Base-by-base conservation (phyloP, 495 filamentous ascomycete species). In the Trichoderma gamsii region DNA sequence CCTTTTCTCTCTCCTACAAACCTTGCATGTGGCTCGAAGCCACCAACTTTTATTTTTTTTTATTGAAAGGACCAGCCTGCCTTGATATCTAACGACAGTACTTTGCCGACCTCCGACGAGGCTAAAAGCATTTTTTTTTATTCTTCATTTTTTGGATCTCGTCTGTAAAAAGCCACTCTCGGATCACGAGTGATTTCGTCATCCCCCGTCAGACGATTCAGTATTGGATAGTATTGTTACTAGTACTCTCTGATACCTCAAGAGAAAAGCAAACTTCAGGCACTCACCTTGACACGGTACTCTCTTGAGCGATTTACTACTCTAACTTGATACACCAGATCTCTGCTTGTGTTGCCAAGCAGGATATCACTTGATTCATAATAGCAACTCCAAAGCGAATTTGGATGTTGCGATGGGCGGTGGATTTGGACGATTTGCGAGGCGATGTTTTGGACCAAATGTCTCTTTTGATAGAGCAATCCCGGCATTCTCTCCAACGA, bases 1-100 rank as follows among this genome's bases (percentile, higher is more conserved):
- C 35, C 63, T 65, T 11, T 56, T 69, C 68, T 70, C 69, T 56
- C 49, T 59, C 18, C 21, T 4, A 21, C 21, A 49, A 35, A 49
- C 63, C 68, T 67, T 63, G 69, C 59, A 71, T 59, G 49, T 56
- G 63, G 64, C 69, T 73, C 68, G 51, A 64, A 56, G 16, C 66
- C 67, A 32, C 56, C 32, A 32, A 25, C 41, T 13, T 21, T 32
- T 67, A 12, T 51, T 38, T 32, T 59, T 67, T 67, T 64, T 52
- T 23, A 7, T 43, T 44, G 29, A 43, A 65, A 65, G 12, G n/a
- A 23, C 35, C 32, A 65, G 63, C 63, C 56, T 32, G 25, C 56
- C 56, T 32, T 61, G 56, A 61, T 18, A 61, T 25, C 56, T 61
- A 61, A 61, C 56, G 27, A 29, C n/a, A 61, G 56, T 13, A 32